These are phyloP conservation scores for Acanthochlamys bracteata DNA, from an alignment of 106 monocot species.

Conservation along the genomic window DNA sequence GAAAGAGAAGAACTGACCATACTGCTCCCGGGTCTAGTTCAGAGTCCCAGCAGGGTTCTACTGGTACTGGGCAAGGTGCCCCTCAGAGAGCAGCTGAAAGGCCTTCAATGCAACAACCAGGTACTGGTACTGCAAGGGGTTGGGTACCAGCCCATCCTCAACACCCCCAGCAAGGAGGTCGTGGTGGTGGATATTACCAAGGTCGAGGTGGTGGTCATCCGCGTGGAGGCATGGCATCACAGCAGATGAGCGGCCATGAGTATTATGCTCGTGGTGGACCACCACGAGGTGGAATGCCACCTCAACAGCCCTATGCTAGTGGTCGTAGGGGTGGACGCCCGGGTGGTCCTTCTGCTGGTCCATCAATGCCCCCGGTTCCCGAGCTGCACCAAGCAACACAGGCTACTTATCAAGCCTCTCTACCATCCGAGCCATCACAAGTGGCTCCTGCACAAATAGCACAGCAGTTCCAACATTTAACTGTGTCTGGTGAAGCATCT, in stretches of 20 bases:
- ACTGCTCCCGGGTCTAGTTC: conserved; percentile 29
- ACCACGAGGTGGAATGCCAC: conserved; percentile 36
- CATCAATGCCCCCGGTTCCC: conserved; percentile 53
- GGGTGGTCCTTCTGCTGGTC: conserved; percentile 28
- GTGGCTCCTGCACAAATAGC: conserved; percentile 7
- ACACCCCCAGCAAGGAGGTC: conserved; percentile 38
- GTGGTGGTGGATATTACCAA: conserved; percentile 30
- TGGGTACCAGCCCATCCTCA: conserved; percentile 23
- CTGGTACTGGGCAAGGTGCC: conserved; percentile 21
- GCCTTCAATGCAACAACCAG: conserved; percentile 21
- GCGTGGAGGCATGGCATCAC: conserved; percentile 23
- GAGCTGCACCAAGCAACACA: conserved; percentile 93
- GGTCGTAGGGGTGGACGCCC: conserved; percentile 26
- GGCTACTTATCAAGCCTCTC: conserved; percentile 24
- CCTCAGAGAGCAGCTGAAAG: conserved; percentile 30
- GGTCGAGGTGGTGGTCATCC: conserved; percentile 25
- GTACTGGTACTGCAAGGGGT: conserved; percentile 38
- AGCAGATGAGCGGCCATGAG: conserved; percentile 13
- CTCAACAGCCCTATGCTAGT: conserved; percentile 51
- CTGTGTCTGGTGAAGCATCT: conserved; percentile 29
- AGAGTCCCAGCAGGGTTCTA: conserved; percentile 20
- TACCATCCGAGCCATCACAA: conserved; percentile 20
- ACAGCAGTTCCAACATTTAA: conserved; percentile 46
- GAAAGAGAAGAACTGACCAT: conserved; percentile 52
- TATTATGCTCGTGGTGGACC: conserved; percentile 42